These are phyloP conservation scores for Talaromyces adpressus DNA, from an alignment of 495 filamentous ascomycete species.

Conservation along the genomic window DNA sequence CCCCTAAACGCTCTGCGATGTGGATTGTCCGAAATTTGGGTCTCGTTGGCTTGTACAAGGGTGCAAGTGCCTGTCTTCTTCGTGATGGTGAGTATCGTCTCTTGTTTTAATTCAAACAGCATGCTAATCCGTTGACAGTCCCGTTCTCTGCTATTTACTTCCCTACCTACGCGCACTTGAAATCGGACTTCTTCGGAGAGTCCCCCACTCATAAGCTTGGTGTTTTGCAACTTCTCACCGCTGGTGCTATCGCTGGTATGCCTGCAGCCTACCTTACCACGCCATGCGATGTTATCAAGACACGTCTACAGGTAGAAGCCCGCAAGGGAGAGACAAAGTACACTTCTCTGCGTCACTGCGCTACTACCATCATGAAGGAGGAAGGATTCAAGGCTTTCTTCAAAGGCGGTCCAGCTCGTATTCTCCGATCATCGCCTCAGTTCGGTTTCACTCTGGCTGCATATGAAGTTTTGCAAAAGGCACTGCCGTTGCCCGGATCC, in stretches of 20 bases:
- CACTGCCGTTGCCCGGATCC: constrained; percentile 72
- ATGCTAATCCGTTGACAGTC: constrained; percentile 33
- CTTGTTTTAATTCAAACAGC: not conserved
- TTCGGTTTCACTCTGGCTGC: constrained; percentile 96
- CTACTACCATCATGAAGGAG: constrained; percentile 72
- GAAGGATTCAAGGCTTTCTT: constrained; percentile 96
- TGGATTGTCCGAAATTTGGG: constrained; percentile 97
- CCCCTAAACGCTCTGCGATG: constrained; percentile 80
- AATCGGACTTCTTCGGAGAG: constrained; percentile 90
- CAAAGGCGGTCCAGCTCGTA: constrained; percentile 94
- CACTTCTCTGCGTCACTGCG: constrained; percentile 80
- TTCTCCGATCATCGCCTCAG: constrained; percentile 88
- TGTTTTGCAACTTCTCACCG: constrained; percentile 83
- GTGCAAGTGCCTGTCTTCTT: constrained; percentile 89
- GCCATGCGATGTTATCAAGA: constrained; percentile 98
- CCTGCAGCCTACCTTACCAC: constrained; percentile 96
- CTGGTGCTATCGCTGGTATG: constrained; percentile 97
- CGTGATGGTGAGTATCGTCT: constrained; percentile 53
- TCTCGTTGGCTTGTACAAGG: constrained; percentile 94
- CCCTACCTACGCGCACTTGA: constrained; percentile 90
- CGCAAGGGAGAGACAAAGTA: constrained; percentile 89
- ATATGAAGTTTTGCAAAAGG: constrained; percentile 83
- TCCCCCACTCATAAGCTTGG: constrained; percentile 83
- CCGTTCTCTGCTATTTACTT: constrained; percentile 99
- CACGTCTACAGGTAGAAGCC: constrained; percentile 91